Evolutionary conservation across 2,329 filamentous ascomycete species (phyloP).

Genomic region (Mariannaea sp.): DNA sequence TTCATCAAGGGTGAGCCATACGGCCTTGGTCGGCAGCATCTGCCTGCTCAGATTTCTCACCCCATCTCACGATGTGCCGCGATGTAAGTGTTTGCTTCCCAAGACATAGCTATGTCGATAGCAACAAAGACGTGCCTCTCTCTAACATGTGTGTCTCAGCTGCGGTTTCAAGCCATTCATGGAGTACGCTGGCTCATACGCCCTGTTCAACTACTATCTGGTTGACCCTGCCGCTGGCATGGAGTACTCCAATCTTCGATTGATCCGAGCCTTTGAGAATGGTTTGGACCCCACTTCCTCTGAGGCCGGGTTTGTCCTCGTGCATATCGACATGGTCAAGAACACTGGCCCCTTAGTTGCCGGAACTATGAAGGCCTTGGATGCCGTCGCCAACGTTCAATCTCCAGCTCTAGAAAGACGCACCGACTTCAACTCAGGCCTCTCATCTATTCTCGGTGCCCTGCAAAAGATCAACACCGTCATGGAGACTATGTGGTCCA

Average conservation of each 20-base stretch:
- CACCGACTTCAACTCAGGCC: constrained; percentile 65
- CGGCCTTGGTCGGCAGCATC: constrained; percentile 72
- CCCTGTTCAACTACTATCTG: constrained; percentile 70
- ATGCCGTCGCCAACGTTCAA: constrained; percentile 48
- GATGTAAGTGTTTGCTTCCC: constrained; percentile 74
- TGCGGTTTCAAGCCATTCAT: constrained; percentile 88
- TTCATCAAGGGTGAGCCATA: constrained; percentile 74
- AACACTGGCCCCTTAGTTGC: constrained; percentile 79
- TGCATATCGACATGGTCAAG: constrained; percentile 94
- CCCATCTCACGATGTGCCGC: constrained; percentile 84
- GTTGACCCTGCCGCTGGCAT: constrained; percentile 61
- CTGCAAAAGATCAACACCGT: constrained; percentile 70
- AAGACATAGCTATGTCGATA: background rate
- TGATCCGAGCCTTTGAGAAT: constrained; percentile 89
- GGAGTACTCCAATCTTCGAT: constrained; percentile 71
- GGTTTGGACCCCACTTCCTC: constrained; percentile 86
- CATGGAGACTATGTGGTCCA: constrained; percentile 93
- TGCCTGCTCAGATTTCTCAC: constrained; percentile 76
- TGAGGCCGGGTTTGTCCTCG: constrained; percentile 94
- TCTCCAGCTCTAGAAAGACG: constrained; percentile 47
- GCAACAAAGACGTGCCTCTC: background rate
- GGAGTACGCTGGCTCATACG: constrained; percentile 61
- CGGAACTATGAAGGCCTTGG: constrained; percentile 71
- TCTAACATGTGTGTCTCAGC: constrained; percentile 39
- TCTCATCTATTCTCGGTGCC: constrained; percentile 64